Evolutionary conservation across 805 yeast genomes (phyloP), one percentile per base, ranked within the genome.

Genomic region (Pichia californica): DNA sequence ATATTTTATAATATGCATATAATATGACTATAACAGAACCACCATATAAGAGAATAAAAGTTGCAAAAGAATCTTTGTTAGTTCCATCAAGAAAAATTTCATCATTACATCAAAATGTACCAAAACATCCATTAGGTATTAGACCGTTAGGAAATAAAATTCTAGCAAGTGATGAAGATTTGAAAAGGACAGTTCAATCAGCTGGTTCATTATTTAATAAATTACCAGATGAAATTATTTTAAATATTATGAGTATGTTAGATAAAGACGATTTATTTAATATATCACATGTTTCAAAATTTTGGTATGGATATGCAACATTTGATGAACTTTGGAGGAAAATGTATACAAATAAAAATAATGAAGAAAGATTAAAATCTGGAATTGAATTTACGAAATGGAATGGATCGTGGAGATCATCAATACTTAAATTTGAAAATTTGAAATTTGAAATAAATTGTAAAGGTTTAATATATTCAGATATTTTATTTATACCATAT

Each of bases 311-410:
- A 1, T 83, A 76, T 57, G 56, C 79, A 11, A 79, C 77, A 56
- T 83, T 79, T 55, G 96, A 88, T 50, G 95, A 88, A 40, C 52
- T 83, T 20, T 88, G 96, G 96, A 83, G 82, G 53, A 72, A 69
- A 44, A 44, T 81, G 36, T 79, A 80, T 54, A 63, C 72, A 29
- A 45, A 52, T 14, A 44, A 50, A 21, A 47, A 52, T 20, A 39
- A 36, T 2, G 32, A 35, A 15, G 28, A 38, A 21, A 18, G 53
- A 10, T 8, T 3, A 15, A 15, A n/a, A 14, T 14, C 16, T 3
- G 33, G 31, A 38, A 49, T 23, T 38, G 48, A 11, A 33, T 58
- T 34, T 50, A 49, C 48, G 2, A 50, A 52, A 28, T 88, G 96
- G 96, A 58, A 54, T 26, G 96, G 96, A 1, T 74, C 88, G 2